Evolutionary conservation across 169 alveolate genomes (phyloP).

Genomic region (Blepharisma undulans): DNA sequence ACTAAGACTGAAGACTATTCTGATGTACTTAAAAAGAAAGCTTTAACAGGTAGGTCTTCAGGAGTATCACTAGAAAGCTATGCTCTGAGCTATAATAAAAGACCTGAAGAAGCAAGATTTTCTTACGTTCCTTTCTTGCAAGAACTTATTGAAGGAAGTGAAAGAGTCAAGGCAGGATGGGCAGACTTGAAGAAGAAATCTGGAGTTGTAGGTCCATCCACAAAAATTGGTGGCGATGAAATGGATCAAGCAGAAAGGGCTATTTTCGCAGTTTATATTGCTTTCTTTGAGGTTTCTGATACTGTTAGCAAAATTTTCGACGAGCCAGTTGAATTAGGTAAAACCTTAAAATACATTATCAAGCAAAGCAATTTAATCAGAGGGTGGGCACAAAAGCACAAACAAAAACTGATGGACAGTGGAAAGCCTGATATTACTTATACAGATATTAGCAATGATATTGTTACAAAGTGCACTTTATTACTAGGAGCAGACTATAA

Average conservation of each 20-base stretch:
- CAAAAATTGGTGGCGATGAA: constrained; percentile 13
- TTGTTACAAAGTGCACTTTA: constrained; percentile 23
- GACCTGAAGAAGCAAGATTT: neutral
- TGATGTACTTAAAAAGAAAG: neutral
- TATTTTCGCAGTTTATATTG: constrained; percentile 32
- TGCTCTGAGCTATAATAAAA: neutral
- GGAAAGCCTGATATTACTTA: constrained; percentile 21
- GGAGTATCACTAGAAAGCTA: neutral
- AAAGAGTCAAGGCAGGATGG: neutral
- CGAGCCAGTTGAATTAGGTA: neutral
- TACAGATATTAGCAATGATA: neutral
- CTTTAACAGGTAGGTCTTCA: neutral
- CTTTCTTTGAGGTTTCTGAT: constrained; percentile 23
- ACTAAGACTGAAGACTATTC: neutral
- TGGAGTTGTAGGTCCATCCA: constrained; percentile 11
- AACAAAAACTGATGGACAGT: constrained; percentile 20
- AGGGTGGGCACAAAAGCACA: constrained; percentile 34
- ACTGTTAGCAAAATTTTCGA: constrained; percentile 4
- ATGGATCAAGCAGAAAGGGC: constrained; percentile 39
- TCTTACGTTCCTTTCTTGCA: neutral
- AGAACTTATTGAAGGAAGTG: constrained; percentile 22
- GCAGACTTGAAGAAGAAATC: neutral
- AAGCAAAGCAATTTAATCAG: constrained; percentile 10
- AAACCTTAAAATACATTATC: constrained; percentile 4
- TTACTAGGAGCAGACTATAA: neutral